phyloP scores from a whole-genome alignment of 345 rosid genomes.

The Populus davidiana region DNA sequence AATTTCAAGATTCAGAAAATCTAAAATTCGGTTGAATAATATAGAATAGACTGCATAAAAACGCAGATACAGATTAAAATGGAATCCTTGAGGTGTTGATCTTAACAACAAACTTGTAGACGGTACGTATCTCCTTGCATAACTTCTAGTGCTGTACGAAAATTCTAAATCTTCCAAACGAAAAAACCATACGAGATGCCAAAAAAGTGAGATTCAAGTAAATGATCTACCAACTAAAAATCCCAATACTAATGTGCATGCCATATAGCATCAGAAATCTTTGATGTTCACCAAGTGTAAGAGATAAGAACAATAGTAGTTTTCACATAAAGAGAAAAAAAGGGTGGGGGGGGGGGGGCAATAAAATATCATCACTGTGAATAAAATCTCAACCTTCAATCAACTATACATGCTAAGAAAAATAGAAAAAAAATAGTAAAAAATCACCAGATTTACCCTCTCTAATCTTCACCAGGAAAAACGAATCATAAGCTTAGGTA shows the following conservation, averaged over 20 bases:
- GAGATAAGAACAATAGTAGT: neutral
- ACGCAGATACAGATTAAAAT: neutral
- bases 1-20: neutral
- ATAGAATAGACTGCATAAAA: neutral
- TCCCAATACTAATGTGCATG: neutral
- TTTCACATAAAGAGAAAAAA: neutral
- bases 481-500: neutral
- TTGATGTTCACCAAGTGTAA: neutral
- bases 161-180: neutral
- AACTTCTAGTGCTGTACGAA: neutral
- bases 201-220: neutral
- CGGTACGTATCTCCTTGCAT: neutral
- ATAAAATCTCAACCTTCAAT: neutral
- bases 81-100: neutral
- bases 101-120: neutral
- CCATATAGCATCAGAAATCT: neutral
- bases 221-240: neutral
- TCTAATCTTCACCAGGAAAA: neutral
- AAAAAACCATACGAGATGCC: neutral
- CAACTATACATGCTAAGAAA: neutral
- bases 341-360: too few species aligned
- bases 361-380: neutral
- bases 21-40: neutral
- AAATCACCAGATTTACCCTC: conserved; percentile 7
- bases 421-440: neutral